Evolutionary conservation across 2,329 filamentous ascomycete genomes (phyloP).

Genomic region (Fusarium gaditjirri): DNA sequence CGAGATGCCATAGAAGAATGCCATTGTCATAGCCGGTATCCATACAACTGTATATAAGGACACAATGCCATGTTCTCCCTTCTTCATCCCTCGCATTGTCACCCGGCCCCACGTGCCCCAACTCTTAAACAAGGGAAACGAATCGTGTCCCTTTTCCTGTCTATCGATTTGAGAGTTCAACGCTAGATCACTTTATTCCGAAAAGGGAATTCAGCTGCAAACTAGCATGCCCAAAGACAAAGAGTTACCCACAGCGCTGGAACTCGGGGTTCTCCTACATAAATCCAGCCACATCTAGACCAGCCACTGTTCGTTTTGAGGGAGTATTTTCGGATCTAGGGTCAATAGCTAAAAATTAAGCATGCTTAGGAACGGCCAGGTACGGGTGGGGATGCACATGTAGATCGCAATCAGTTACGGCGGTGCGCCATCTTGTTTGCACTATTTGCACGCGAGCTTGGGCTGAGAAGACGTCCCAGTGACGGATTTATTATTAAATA

Average conservation of each 20-base stretch:
- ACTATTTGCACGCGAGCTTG: not conserved
- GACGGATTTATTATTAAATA: not conserved
- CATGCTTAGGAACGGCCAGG: not conserved
- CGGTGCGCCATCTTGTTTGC: not conserved
- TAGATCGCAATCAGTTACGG: constrained; percentile 5
- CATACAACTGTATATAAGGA: not conserved
- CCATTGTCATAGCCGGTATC: not conserved
- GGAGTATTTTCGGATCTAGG: not conserved
- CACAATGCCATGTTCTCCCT: not conserved
- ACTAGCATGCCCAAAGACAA: not conserved
- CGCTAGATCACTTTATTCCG: not conserved
- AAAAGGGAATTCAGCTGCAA: not conserved
- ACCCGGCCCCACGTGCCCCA: not conserved
- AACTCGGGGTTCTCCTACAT: not conserved
- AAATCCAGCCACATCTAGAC: not conserved
- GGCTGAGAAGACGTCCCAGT: not conserved
- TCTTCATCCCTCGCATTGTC: not conserved
- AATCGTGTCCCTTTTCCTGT: not conserved
- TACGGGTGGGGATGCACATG: not conserved
- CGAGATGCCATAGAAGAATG: not conserved
- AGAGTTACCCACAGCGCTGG: not conserved
- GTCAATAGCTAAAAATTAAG: not conserved
- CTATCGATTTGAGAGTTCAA: not conserved
- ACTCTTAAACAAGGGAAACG: not conserved
- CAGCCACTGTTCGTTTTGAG: not conserved